Conservation (phyloP, 805 yeast species). For the Metschnikowia anglica region DNA sequence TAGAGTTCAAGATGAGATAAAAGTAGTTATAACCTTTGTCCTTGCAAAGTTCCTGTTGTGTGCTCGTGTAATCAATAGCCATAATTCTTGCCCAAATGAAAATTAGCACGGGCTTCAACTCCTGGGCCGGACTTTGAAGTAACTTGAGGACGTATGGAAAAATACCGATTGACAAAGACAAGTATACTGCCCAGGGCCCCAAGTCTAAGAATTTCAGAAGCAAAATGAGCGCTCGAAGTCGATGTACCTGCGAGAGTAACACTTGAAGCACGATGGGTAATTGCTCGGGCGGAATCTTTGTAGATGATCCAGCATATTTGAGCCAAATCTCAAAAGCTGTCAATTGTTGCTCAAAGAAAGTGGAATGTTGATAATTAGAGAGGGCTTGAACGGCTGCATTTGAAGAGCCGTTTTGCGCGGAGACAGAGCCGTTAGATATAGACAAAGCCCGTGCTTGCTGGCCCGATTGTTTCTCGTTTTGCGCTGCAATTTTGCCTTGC, state of each 20-base stretch:
- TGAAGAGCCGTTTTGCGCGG: constrained; percentile 5
- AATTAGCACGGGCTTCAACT: constrained; percentile 87
- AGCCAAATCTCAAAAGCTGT: constrained; percentile 98
- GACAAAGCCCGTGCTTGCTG: not conserved
- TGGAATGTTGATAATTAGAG: constrained; percentile 76
- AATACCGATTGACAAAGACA: constrained; percentile 90
- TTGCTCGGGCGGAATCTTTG: constrained; percentile 90
- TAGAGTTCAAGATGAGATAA: constrained; percentile 65
- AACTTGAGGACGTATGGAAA: constrained; percentile 91
- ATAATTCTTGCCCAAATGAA: constrained; percentile 97
- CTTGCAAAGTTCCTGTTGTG: constrained; percentile 88
- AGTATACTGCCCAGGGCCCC: constrained; percentile 97
- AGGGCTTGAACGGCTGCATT: constrained; percentile 17
- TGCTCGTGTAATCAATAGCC: constrained; percentile 88
- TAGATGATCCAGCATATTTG: constrained; percentile 76
- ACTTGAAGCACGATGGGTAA: constrained; percentile 93
- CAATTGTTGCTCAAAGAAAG: constrained; percentile 92
- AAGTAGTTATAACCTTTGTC: constrained; percentile 90
- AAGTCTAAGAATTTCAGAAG: constrained; percentile 84
- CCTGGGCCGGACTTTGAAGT: constrained; percentile 92
- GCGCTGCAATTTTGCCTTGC: not conserved
- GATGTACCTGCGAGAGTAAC: constrained; percentile 86
- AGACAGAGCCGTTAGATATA: constrained; percentile 9
- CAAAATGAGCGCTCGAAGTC: constrained; percentile 82
- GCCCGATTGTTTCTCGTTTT: not conserved